phyloP scores from a whole-genome alignment of 768 basidiomycete genomes.

The Leccinum variicolor region DNA sequence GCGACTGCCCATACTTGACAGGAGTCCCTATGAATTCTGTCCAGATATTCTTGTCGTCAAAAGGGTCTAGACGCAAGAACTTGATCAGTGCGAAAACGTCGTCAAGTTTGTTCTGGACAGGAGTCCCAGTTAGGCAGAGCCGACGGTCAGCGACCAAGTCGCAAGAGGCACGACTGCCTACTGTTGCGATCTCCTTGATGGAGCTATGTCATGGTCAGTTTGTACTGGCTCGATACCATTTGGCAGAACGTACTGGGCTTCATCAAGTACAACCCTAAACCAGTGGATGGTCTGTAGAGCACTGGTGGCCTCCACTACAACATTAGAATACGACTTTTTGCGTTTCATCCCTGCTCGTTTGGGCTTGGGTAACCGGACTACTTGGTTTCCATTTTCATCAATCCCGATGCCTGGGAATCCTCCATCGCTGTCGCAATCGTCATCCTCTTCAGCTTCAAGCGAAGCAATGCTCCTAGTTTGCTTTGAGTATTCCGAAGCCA shows the following conservation, averaged over 20 bases:
- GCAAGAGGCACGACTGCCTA: constrained; percentile 93
- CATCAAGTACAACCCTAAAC: constrained; percentile 92
- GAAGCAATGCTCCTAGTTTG: constrained; percentile 65
- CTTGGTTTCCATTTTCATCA: constrained; percentile 64
- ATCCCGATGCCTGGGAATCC: constrained; percentile 59
- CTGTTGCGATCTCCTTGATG: constrained; percentile 94
- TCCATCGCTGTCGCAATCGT: constrained; percentile 64
- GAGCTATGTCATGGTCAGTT: constrained; percentile 49
- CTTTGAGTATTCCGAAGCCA: constrained; percentile 93
- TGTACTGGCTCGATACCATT: neutral
- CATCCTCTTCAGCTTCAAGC: constrained; percentile 62
- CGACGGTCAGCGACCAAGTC: constrained; percentile 92
- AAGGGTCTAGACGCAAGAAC: constrained; percentile 86
- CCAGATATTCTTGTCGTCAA: constrained; percentile 93
- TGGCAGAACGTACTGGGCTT: constrained; percentile 79
- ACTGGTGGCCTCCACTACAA: constrained; percentile 55
- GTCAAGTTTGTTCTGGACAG: constrained; percentile 98
- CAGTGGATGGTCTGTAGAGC: constrained; percentile 93
- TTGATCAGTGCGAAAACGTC: constrained; percentile 97
- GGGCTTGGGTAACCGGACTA: constrained; percentile 56
- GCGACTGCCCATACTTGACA: constrained; percentile 85
- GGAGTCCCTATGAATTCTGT: constrained; percentile 90
- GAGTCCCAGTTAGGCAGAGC: constrained; percentile 94
- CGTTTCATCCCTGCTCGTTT: constrained; percentile 70
- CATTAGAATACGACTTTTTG: constrained; percentile 48